Evolutionary conservation across 2,329 filamentous ascomycete species (phyloP), one percentile per base, ranked within the genome.

Genomic region (Apiospora pterosperma): DNA sequence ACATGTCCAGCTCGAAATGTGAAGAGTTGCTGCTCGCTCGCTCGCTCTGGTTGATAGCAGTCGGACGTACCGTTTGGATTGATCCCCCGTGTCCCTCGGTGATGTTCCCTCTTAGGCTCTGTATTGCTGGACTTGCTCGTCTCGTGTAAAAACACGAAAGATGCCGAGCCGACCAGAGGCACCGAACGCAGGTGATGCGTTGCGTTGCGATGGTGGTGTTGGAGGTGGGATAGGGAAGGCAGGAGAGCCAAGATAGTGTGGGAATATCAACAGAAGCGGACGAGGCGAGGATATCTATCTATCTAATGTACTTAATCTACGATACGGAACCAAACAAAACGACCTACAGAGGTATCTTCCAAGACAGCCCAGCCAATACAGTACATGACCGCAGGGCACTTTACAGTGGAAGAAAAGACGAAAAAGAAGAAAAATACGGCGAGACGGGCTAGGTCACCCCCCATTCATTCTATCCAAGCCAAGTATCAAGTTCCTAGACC

Each of bases 401-500:
- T 55, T 34, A 55, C 48, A 25, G 48, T 34, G 48, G 48, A 55
- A 55, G 48, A 34, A 55, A 19, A 55, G 48, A 55, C 48, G 48
- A 55, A 28, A 28, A 55, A 55, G 48, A 55, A 55, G 48, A 55
- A 55, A 55, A 55, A 42, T n/a, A 34, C 48, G 48, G 48, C 48
- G 48, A 55, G 48, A 55, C 48, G 48, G 38, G 48, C 48, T 55
- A 28, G 48, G 48, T 55, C 48, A 55, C 48, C 48, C n/a, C 36
- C 48, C 48, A 55, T 55, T 55, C 48, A 55, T 55, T 55, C 48
- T 55, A 55, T 55, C 48, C 31, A 55, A 55, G 59, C 59, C 59
- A 41, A 61, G 59, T 41, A 41, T 61, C 59, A 41, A 41, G 39
- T 62, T 62, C 60, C 60, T 34, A 62, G 60, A 48, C 48, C 48